Conservation (phyloP, 2,329 filamentous ascomycete species). For the Golovinomyces cichoracearum region DNA sequence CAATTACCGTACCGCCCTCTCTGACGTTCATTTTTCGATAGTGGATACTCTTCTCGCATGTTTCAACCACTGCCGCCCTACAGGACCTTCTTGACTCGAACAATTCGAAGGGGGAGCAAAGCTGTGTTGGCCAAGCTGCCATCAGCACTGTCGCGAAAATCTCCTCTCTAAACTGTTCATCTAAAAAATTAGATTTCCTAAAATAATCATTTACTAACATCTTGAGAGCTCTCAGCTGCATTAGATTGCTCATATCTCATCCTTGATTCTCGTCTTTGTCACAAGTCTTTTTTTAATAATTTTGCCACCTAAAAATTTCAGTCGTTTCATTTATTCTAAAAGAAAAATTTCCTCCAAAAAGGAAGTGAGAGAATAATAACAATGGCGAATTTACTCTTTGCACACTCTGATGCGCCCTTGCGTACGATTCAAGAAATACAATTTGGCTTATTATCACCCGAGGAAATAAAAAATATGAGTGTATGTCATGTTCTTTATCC, state of each 20-base stretch:
- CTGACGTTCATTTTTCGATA: neutral
- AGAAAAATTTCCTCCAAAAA: no score
- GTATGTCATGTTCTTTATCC: slow-evolving; percentile 88
- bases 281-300: no score
- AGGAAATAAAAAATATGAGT: slow-evolving; percentile 98
- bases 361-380: slow-evolving; percentile 17
- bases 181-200: neutral
- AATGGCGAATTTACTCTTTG: slow-evolving; percentile 83
- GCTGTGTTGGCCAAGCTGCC: slow-evolving; percentile 13
- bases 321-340: no score
- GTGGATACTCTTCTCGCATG: neutral
- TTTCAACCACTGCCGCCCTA: neutral
- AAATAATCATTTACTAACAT: neutral
- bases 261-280: neutral
- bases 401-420: slow-evolving; percentile 81
- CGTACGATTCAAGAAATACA: slow-evolving; percentile 98
- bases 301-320: neutral
- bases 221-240: neutral
- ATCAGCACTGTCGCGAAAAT: slow-evolving; percentile 12
- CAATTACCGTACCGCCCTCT: slow-evolving; percentile 14
- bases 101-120: slow-evolving; percentile 10
- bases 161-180: neutral
- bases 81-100: slow-evolving; percentile 5
- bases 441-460: slow-evolving; percentile 88
- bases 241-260: neutral